phyloP scores from a whole-genome alignment of 2,329 filamentous ascomycete genomes.

The Diaporthe sp. region DNA sequence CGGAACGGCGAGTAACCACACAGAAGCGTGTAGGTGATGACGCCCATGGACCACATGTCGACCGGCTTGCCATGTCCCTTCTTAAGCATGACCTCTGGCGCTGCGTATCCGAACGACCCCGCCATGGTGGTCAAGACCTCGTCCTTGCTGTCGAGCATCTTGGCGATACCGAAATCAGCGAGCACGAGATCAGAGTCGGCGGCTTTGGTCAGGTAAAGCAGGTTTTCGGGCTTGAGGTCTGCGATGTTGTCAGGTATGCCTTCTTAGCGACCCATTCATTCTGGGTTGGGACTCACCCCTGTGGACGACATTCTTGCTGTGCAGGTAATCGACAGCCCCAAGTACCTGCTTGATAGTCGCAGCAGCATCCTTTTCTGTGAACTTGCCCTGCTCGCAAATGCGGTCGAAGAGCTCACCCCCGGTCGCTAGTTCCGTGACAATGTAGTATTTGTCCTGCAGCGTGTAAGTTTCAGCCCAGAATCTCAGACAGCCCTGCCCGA shows the following conservation, averaged over 20 bases:
- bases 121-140: constrained; percentile 98
- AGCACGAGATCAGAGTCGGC: constrained; percentile 86
- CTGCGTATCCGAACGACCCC: constrained; percentile 96
- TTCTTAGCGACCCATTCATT: background rate
- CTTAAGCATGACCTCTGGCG: constrained; percentile 98
- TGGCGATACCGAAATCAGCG: constrained; percentile 98
- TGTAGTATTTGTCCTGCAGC: constrained; percentile 96
- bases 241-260: constrained; percentile 19
- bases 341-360: constrained; percentile 96
- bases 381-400: constrained; percentile 97
- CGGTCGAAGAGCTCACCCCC: constrained; percentile 97
- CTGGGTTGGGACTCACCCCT: constrained; percentile 68
- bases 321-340: constrained; percentile 92
- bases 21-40: constrained; percentile 97
- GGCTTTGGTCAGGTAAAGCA: constrained; percentile 88
- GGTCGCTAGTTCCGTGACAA: constrained; percentile 94
- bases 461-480: constrained; percentile 25
- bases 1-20: constrained; percentile 99
- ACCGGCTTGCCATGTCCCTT: constrained; percentile 97
- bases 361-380: constrained; percentile 97
- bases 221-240: constrained; percentile 99
- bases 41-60: constrained; percentile 99
- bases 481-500: background rate
- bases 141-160: constrained; percentile 91
- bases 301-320: constrained; percentile 95